Evolutionary conservation across 2,329 filamentous ascomycete genomes (phyloP).

Genomic region (Epichloe scottii): DNA sequence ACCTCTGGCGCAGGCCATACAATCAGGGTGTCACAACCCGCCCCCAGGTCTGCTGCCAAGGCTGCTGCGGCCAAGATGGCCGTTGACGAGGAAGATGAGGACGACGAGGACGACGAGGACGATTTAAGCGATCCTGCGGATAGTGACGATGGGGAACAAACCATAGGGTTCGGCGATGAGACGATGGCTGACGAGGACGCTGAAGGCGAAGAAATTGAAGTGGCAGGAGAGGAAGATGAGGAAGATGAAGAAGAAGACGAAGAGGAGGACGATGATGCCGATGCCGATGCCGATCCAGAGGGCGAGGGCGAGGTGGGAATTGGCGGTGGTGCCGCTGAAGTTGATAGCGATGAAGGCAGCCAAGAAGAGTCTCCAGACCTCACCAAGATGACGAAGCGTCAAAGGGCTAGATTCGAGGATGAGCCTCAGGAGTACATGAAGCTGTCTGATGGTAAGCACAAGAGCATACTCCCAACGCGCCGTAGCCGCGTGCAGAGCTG

Average conservation of each 20-base stretch:
- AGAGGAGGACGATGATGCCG: constrained; percentile 24
- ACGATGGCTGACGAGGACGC: constrained; percentile 36
- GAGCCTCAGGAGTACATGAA: constrained; percentile 44
- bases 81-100: constrained; percentile 31
- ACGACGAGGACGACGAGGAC: constrained; percentile 36
- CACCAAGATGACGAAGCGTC: constrained; percentile 48
- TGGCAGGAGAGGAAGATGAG: constrained; percentile 29
- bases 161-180: constrained; percentile 29
- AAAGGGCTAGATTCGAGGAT: constrained; percentile 47
- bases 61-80: constrained; percentile 20
- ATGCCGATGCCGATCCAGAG: constrained; percentile 24
- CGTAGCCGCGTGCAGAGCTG: background rate
- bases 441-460: constrained; percentile 41
- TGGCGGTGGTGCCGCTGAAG: constrained; percentile 22
- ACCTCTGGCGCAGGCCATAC: constrained; percentile 21
- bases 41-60: constrained; percentile 22
- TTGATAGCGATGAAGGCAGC: constrained; percentile 33
- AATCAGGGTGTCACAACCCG: constrained; percentile 36
- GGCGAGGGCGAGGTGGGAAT: constrained; percentile 25
- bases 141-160: constrained; percentile 31
- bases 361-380: constrained; percentile 40
- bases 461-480: background rate
- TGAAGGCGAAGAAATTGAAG: constrained; percentile 32
- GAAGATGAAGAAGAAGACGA: constrained; percentile 28
- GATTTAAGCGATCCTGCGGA: constrained; percentile 42